Percentiles rank a stretch among this genome's conserved stretches.
Conservation (phyloP, 441 rosid genomes). For the Oxalis stricta region DNA sequence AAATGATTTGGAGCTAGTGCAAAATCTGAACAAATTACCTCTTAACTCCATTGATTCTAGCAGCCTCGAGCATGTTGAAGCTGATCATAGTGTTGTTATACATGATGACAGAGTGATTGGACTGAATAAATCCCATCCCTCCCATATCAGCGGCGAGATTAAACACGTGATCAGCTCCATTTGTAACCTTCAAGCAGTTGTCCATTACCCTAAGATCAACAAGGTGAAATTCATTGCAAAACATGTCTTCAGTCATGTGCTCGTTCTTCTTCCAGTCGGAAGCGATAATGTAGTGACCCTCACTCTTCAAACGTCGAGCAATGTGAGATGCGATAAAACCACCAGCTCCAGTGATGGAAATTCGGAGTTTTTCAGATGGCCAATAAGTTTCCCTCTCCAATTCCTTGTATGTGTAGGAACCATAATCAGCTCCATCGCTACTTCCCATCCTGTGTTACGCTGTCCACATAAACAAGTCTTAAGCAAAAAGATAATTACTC, state of each 20-base stretch:
- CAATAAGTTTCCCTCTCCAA: conserved; percentile 89
- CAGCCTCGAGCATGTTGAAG: conserved; percentile 95
- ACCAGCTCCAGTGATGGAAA: conserved; percentile 86
- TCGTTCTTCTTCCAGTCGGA: conserved; percentile 98
- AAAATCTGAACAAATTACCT: conserved; percentile 44
- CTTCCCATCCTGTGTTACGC: conserved; percentile 52
- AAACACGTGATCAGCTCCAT: conserved; percentile 71
- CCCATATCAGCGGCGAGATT: conserved; percentile 99
- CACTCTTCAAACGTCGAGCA: conserved; percentile 77
- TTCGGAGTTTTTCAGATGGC: conserved; percentile 69
- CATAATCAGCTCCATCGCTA: conserved; percentile 47
- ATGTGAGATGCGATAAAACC: conserved; percentile 99
- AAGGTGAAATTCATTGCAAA: conserved; percentile 89
- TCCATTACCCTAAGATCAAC: conserved; percentile 96
- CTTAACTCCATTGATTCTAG: conserved; percentile 81
- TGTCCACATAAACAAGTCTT: no score
- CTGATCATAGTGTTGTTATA: conserved; percentile 97
- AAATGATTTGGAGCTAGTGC: no score
- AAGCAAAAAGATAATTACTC: background rate
- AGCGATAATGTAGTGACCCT: conserved; percentile 67
- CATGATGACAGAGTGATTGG: conserved; percentile 95
- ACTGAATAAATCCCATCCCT: conserved; percentile 98
- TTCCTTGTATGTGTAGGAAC: conserved; percentile 70
- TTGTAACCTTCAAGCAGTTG: conserved; percentile 72
- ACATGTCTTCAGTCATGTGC: conserved; percentile 96